A percentile compares a stretch with the other conserved stretches of the same genome.
Evolutionary conservation across 2,329 filamentous ascomycete genomes (phyloP).

Genomic region (Scopulariopsis brevicaulis): DNA sequence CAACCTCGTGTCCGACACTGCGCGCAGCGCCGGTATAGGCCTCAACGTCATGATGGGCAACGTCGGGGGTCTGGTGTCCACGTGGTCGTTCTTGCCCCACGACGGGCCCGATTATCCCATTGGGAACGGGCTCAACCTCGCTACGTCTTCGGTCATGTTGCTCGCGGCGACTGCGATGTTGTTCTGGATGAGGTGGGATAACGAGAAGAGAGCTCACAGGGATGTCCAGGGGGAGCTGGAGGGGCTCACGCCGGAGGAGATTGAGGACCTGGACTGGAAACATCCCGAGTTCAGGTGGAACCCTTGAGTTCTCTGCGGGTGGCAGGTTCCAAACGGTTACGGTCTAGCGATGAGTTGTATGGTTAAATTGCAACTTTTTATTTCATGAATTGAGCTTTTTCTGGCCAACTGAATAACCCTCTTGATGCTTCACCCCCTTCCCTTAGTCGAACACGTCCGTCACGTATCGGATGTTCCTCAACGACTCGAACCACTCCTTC

Average conservation of each 20-base stretch:
- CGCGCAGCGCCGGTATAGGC: constrained; percentile 54
- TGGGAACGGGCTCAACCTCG: constrained; percentile 56
- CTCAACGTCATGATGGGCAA: constrained; percentile 55
- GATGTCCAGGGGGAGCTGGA: constrained; percentile 45
- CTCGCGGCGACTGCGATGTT: constrained; percentile 33
- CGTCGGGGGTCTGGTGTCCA: constrained; percentile 47
- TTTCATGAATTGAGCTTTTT: background rate
- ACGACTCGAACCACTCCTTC: constrained; percentile 33
- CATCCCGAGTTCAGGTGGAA: constrained; percentile 57
- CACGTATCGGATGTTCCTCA: constrained; percentile 43
- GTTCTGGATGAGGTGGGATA: constrained; percentile 26
- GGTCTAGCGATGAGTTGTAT: background rate
- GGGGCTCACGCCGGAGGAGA: constrained; percentile 36
- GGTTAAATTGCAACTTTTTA: background rate
- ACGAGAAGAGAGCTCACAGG: constrained; percentile 11
- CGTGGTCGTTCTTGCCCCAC: constrained; percentile 51
- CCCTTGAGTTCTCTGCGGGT: constrained; percentile 5
- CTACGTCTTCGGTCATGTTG: constrained; percentile 40
- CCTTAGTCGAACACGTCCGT: constrained; percentile 49
- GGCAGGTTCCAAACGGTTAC: background rate
- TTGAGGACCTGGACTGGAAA: constrained; percentile 54
- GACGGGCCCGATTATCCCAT: constrained; percentile 57
- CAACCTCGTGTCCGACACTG: constrained; percentile 62
- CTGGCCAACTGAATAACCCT: too few relatives aligned
- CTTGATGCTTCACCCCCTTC: too few relatives aligned